Percentiles rank a stretch among this genome's conserved stretches.
Evolutionary conservation across 768 basidiomycete species (phyloP).

Genomic region (Lentinula boryana): DNA sequence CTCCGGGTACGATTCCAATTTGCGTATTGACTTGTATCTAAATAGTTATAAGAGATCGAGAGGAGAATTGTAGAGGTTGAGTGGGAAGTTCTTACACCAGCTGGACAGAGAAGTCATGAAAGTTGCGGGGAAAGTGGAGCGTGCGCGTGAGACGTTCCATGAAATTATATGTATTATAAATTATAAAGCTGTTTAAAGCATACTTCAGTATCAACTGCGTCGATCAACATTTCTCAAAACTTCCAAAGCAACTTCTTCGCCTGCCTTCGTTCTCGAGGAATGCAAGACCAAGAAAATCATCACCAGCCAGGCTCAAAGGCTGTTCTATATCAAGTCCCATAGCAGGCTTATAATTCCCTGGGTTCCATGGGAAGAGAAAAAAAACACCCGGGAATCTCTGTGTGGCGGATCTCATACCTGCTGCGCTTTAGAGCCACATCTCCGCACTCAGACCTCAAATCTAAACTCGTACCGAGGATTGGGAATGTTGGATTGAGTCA

Average conservation of each 20-base stretch:
- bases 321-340: neutral
- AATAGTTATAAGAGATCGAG: conserved; percentile 4
- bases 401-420: neutral
- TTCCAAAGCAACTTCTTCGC: neutral
- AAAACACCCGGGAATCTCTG: neutral
- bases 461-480: too few relatives aligned
- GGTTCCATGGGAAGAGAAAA: neutral
- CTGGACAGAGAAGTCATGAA: conserved; percentile 24
- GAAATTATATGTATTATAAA: neutral
- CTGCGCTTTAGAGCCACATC: neutral
- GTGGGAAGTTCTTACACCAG: conserved; percentile 27
- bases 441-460: too few relatives aligned
- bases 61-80: conserved; percentile 5
- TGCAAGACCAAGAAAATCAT: neutral
- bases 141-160: neutral
- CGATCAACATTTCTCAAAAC: neutral
- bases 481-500: too few relatives aligned
- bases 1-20: conserved; percentile 54
- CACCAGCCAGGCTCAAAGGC: neutral
- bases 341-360: neutral
- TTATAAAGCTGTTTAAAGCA: neutral
- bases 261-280: neutral
- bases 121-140: neutral
- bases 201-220: neutral
- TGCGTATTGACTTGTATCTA: conserved; percentile 45